These are phyloP conservation scores for Rhododendron simsii DNA, from an alignment of 148 eudicot genomes.

Conservation along the genomic window DNA sequence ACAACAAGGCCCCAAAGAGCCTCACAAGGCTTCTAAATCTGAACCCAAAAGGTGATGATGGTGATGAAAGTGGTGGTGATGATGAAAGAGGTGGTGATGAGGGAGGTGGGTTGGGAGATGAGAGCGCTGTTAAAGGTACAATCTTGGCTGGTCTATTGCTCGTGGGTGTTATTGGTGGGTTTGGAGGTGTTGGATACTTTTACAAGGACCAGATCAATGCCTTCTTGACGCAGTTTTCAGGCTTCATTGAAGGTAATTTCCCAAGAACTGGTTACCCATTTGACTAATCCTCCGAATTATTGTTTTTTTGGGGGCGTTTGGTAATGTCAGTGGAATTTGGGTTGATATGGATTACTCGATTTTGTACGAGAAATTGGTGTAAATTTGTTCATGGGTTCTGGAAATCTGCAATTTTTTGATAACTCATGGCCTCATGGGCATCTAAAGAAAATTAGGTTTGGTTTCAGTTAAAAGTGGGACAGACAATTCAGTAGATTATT, in stretches of 20 bases:
- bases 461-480: background rate
- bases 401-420: background rate
- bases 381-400: background rate
- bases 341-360: background rate
- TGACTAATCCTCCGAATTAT: background rate
- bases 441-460: background rate
- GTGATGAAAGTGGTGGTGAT: slow-evolving; percentile 3
- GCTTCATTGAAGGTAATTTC: slow-evolving; percentile 73
- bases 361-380: slow-evolving; percentile 1
- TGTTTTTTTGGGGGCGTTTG: background rate
- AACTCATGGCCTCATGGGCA: background rate
- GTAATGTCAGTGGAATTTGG: background rate
- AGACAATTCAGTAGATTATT: background rate
- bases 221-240: slow-evolving; percentile 72
- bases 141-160: slow-evolving; percentile 81
- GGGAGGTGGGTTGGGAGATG: slow-evolving; percentile 31
- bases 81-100: slow-evolving; percentile 15
- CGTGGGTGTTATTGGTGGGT: slow-evolving; percentile 82
- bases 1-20: slow-evolving; percentile 34
- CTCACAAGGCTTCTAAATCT: slow-evolving; percentile 44
- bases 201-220: slow-evolving; percentile 81
- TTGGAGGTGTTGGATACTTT: slow-evolving; percentile 74
- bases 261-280: background rate
- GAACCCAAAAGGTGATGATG: slow-evolving; percentile 38
- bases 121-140: slow-evolving; percentile 67